These are phyloP conservation scores for Eragrostis curvula DNA, from an alignment of 176 grass and related monocot genomes.

Conservation along the genomic window DNA sequence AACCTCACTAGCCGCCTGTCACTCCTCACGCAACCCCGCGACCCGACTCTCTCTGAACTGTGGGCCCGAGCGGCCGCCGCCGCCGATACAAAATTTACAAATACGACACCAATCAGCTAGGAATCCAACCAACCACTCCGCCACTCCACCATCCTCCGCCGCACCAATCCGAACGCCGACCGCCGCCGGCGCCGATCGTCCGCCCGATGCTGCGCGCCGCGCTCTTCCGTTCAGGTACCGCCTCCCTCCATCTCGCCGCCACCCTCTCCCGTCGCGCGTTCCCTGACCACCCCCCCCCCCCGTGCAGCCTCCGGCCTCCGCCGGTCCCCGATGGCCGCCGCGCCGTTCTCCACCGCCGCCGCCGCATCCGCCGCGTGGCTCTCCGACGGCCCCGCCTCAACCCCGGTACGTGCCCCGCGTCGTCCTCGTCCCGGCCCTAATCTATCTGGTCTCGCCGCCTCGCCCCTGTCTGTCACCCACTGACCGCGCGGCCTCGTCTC, in stretches of 20 bases:
- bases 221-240: constrained; percentile 51
- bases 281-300: neutral
- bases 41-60: neutral
- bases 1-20: constrained; percentile 22
- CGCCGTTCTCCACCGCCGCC: constrained; percentile 63
- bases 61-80: neutral
- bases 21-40: neutral
- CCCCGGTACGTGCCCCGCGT: constrained; percentile 33
- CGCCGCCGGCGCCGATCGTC: constrained; percentile 16
- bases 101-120: neutral
- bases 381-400: constrained; percentile 41
- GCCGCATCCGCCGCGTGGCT: constrained; percentile 44
- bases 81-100: constrained; percentile 16
- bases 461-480: neutral
- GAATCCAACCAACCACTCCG: neutral
- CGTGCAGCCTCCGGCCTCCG: constrained; percentile 64
- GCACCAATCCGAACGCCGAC: constrained; percentile 11
- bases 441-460: neutral
- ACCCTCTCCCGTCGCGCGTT: neutral
- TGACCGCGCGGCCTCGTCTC: neutral
- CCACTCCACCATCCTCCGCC: neutral
- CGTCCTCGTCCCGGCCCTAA: neutral
- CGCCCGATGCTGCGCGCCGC: constrained; percentile 45
- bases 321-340: constrained; percentile 47
- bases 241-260: neutral